Percentiles rank a stretch among this genome's conserved stretches.
Evolutionary conservation across 805 yeast genomes (phyloP).

Genomic region (Candida broadrunensis): DNA sequence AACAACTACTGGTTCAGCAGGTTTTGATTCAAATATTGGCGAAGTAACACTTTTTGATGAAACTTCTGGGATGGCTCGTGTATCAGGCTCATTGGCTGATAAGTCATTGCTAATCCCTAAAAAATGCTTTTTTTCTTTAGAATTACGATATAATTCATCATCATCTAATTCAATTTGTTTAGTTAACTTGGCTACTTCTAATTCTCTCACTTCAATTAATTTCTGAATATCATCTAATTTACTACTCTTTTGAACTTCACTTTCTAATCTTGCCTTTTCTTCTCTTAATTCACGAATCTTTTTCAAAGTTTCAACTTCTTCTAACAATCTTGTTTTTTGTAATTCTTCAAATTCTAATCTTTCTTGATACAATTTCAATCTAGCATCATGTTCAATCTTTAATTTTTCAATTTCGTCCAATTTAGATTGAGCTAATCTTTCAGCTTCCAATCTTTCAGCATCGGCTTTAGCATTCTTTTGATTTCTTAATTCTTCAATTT

Average conservation of each 20-base stretch:
- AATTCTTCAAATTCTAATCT: slow-evolving; percentile 35
- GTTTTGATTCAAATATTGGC: background rate
- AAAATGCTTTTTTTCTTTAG: slow-evolving; percentile 12
- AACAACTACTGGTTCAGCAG: background rate
- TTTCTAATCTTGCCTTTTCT: slow-evolving; percentile 32
- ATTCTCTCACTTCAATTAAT: slow-evolving; percentile 30
- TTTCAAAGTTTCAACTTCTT: slow-evolving; percentile 39
- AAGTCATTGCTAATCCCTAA: slow-evolving; percentile 31
- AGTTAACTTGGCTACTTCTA: slow-evolving; percentile 28
- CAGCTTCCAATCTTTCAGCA: slow-evolving; percentile 24
- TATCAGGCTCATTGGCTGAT: slow-evolving; percentile 12
- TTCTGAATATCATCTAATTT: slow-evolving; percentile 23
- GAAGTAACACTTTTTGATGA: background rate
- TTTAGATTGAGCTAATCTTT: slow-evolving; percentile 26
- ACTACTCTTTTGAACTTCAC: slow-evolving; percentile 15
- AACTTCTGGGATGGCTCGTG: slow-evolving; percentile 16
- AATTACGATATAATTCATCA: slow-evolving; percentile 16
- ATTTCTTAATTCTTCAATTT: slow-evolving; percentile 27
- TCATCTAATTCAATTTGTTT: slow-evolving; percentile 32
- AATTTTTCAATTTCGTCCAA: slow-evolving; percentile 31
- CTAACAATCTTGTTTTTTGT: slow-evolving; percentile 34
- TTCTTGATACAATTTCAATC: slow-evolving; percentile 24
- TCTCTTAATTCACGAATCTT: slow-evolving; percentile 36
- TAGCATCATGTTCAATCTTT: slow-evolving; percentile 32
- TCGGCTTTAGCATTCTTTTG: slow-evolving; percentile 19